These are phyloP conservation scores for Amylostereum chailletii DNA, from an alignment of 1,284 basidiomycete genomes.

Conservation along the genomic window DNA sequence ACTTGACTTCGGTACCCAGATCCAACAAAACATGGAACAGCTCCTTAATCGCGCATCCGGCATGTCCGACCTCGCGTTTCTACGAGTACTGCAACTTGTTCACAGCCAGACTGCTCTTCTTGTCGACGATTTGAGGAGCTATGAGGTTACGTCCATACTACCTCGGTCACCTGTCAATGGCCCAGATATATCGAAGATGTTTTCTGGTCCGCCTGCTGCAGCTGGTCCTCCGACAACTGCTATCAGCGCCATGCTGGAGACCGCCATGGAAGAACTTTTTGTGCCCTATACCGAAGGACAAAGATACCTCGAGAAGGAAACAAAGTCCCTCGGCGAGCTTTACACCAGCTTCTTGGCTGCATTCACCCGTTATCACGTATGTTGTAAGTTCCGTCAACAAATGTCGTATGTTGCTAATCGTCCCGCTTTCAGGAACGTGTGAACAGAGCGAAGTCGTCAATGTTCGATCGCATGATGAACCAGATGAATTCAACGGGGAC, in stretches of 20 bases:
- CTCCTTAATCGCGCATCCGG: constrained; percentile 67
- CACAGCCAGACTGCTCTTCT: constrained; percentile 74
- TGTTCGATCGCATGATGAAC: constrained; percentile 89
- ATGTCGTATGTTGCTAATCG: constrained; percentile 5
- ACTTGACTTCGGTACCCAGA: constrained; percentile 37
- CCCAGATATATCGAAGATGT: constrained; percentile 47
- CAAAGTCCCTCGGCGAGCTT: constrained; percentile 76
- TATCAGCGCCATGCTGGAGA: constrained; percentile 84
- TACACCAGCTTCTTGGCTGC: constrained; percentile 69
- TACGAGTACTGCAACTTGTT: constrained; percentile 86
- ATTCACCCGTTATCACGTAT: constrained; percentile 88
- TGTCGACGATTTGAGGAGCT: constrained; percentile 88
- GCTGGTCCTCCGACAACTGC: constrained; percentile 26
- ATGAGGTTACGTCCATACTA: constrained; percentile 71
- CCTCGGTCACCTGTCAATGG: constrained; percentile 54
- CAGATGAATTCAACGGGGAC: constrained; percentile 71
- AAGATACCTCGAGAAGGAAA: constrained; percentile 90
- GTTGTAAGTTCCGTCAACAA: constrained; percentile 19
- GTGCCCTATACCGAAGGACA: constrained; percentile 89
- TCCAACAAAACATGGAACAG: constrained; percentile 90
- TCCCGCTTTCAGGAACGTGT: constrained; percentile 47
- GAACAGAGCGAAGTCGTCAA: constrained; percentile 71
- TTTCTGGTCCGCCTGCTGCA: constrained; percentile 35
- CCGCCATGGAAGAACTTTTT: constrained; percentile 93
- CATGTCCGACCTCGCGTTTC: constrained; percentile 83